phyloP scores from a whole-genome alignment of 495 filamentous ascomycete genomes.

The Melanomma pulvis-pyrius region DNA sequence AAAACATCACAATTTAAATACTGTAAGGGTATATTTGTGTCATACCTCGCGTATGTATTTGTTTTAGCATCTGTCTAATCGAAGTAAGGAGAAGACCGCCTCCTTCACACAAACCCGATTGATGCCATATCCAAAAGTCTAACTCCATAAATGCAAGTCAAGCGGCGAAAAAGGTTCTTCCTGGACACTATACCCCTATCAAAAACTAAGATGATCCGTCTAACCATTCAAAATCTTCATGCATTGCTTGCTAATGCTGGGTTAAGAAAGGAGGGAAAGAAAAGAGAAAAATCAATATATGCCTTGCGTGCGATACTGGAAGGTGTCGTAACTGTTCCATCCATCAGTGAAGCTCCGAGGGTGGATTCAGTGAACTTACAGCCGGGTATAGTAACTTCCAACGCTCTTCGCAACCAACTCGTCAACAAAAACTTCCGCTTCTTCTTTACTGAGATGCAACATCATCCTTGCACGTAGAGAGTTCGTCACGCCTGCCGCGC shows the following conservation, averaged over 20 bases:
- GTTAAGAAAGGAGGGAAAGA: not conserved
- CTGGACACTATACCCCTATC: not conserved
- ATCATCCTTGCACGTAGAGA: slow-evolving; percentile 68
- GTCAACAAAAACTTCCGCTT: slow-evolving; percentile 73
- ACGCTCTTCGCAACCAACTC: slow-evolving; percentile 70
- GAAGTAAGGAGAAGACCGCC: not conserved
- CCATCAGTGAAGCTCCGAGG: slow-evolving; percentile 5
- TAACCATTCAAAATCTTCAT: not conserved
- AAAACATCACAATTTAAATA: not conserved
- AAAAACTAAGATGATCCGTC: not conserved
- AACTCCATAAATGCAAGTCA: not conserved
- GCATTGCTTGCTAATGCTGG: not conserved
- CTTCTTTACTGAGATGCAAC: slow-evolving; percentile 71
- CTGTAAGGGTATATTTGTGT: not conserved
- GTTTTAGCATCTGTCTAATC: not conserved
- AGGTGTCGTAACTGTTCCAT: slow-evolving; percentile 67
- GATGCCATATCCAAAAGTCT: not conserved
- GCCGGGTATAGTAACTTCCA: slow-evolving; percentile 76
- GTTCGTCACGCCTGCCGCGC: slow-evolving; percentile 62
- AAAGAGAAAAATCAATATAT: slow-evolving; percentile 59
- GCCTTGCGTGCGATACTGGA: slow-evolving; percentile 77
- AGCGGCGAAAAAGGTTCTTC: not conserved
- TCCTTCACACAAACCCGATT: not conserved
- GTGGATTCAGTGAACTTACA: slow-evolving; percentile 50
- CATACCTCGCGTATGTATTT: not conserved